Evolutionary conservation across 192 early-diverging fungal genomes (phyloP).

Genomic region (Mortierella antarctica): DNA sequence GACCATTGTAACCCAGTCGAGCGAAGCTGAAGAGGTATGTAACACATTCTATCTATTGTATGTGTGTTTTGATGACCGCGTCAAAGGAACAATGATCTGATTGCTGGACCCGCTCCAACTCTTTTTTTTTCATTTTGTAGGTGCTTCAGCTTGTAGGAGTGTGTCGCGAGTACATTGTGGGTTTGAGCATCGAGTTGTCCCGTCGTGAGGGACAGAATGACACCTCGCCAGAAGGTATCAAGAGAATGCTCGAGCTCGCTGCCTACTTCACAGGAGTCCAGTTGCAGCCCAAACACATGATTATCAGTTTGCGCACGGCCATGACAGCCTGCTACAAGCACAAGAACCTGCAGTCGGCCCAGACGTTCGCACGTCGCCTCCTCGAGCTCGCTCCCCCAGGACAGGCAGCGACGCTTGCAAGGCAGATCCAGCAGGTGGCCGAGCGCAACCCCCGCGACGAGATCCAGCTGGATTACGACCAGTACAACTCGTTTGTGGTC

Average conservation of each 20-base stretch:
- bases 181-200: slow-evolving; percentile 83
- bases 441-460: slow-evolving; percentile 86
- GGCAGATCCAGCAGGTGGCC: slow-evolving; percentile 78
- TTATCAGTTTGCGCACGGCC: slow-evolving; percentile 87
- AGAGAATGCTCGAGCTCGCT: slow-evolving; percentile 87
- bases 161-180: slow-evolving; percentile 94
- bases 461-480: slow-evolving; percentile 90
- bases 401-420: slow-evolving; percentile 81
- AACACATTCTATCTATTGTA: background rate
- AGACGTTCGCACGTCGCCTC: slow-evolving; percentile 89
- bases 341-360: slow-evolving; percentile 86
- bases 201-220: slow-evolving; percentile 72
- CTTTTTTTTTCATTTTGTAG: slow-evolving; percentile 10
- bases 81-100: no score
- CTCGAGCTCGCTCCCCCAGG: slow-evolving; percentile 89
- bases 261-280: slow-evolving; percentile 97
- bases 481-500: slow-evolving; percentile 92
- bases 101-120: background rate
- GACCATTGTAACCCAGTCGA: slow-evolving; percentile 69
- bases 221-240: slow-evolving; percentile 65
- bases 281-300: slow-evolving; percentile 89
- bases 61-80: background rate
- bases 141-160: slow-evolving; percentile 78
- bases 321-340: slow-evolving; percentile 86
- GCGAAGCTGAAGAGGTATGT: slow-evolving; percentile 81